Evolutionary conservation across 306 rosid species (phyloP).

Genomic region (Senna siamea): DNA sequence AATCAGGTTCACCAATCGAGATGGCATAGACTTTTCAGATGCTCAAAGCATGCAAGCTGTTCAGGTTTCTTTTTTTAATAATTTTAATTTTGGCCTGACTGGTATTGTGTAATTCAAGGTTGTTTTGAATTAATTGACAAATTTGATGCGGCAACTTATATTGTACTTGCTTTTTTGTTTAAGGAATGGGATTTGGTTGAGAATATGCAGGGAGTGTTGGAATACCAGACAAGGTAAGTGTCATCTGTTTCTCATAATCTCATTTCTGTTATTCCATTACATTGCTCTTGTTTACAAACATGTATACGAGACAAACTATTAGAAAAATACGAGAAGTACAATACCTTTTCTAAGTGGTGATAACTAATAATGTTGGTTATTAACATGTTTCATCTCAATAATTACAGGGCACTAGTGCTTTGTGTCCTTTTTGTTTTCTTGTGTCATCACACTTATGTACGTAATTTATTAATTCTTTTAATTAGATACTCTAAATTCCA

Average conservation of each 20-base stretch:
- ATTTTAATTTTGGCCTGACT: too few species aligned
- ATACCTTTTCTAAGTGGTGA: conserved; percentile 15
- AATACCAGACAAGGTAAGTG: conserved; percentile 93
- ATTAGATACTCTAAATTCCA: conserved; percentile 91
- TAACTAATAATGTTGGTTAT: conserved; percentile 7
- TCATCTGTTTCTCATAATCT: conserved; percentile 15
- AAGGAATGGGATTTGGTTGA: conserved; percentile 99
- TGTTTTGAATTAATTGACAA: conserved; percentile 39
- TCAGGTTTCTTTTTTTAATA: conserved; percentile 42
- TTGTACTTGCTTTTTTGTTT: conserved; percentile 38
- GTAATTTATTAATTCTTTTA: conserved; percentile 34
- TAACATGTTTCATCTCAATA: neutral
- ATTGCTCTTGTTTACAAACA: conserved; percentile 10
- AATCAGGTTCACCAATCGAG: conserved; percentile 86
- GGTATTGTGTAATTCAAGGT: conserved; percentile 47
- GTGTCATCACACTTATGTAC: conserved; percentile 9
- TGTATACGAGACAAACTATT: neutral
- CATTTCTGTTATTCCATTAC: conserved; percentile 18
- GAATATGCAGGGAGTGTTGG: conserved; percentile 89
- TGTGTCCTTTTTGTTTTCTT: conserved; percentile 24
- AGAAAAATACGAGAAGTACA: neutral
- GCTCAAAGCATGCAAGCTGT: conserved; percentile 94
- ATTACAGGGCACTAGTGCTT: neutral
- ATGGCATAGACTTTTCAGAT: conserved; percentile 98
- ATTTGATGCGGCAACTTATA: conserved; percentile 33